phyloP scores from a whole-genome alignment of 768 basidiomycete species.

The Favolaschia claudopus region DNA sequence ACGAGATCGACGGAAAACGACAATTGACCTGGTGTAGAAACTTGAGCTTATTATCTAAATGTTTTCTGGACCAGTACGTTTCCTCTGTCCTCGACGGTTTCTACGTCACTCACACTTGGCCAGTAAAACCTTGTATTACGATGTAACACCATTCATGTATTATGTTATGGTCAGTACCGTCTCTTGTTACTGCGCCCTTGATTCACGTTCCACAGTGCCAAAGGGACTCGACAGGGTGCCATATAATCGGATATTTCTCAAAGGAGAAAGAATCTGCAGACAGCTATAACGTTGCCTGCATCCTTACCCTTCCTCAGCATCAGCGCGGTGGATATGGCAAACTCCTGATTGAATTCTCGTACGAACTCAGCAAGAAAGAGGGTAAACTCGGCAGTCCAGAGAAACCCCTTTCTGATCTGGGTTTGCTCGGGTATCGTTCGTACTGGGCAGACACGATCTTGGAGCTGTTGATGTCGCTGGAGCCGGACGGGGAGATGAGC shows the following conservation, averaged over 20 bases:
- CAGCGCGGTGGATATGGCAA: conserved; percentile 97
- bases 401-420: conserved; percentile 95
- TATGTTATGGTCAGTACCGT: conserved; percentile 87
- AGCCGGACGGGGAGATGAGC: conserved; percentile 83
- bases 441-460: conserved; percentile 99
- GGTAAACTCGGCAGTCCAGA: conserved; percentile 96
- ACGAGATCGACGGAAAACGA: conserved; percentile 96
- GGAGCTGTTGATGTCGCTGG: conserved; percentile 79
- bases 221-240: conserved; percentile 90
- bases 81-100: conserved; percentile 17
- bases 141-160: conserved; percentile 99
- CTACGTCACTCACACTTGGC: conserved; percentile 20
- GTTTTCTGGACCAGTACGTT: conserved; percentile 96
- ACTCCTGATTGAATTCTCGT: conserved; percentile 96
- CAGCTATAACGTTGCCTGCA: conserved; percentile 98
- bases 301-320: conserved; percentile 97
- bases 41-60: conserved; percentile 94
- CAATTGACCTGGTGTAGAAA: conserved; percentile 98
- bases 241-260: conserved; percentile 97
- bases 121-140: conserved; percentile 98
- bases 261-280: conserved; percentile 99
- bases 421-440: conserved; percentile 90
- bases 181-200: conserved; percentile 3
- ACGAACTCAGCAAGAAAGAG: conserved; percentile 96
- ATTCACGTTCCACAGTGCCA: conserved; percentile 57